Conservation (phyloP, 2,329 filamentous ascomycete genomes). For the Chalara sp. region DNA sequence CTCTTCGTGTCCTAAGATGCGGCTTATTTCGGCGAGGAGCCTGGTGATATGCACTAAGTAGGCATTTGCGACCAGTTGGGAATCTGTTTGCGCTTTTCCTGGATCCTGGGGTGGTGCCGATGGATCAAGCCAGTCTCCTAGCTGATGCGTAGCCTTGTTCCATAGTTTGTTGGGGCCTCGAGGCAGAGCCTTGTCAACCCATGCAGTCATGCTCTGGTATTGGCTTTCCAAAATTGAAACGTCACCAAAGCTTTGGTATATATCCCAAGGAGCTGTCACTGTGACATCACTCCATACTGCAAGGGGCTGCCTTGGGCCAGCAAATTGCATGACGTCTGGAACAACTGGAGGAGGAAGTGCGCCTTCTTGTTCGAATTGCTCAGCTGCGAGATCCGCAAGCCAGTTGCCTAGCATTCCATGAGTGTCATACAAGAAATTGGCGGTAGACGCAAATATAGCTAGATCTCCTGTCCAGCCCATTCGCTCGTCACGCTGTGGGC, state of each 20-base stretch:
- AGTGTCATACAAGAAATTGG: no score
- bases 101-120: conserved; percentile 35
- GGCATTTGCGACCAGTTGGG: conserved; percentile 37
- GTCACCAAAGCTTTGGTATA: conserved; percentile 35
- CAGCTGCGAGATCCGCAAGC: no score
- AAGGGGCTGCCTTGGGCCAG: conserved; percentile 11
- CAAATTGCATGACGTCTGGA: conserved; percentile 11
- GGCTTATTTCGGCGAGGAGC: conserved; percentile 30
- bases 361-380: no score
- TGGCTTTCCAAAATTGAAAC: conserved; percentile 30
- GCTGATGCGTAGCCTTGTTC: conserved; percentile 31
- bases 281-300: conserved; percentile 37
- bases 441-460: no score
- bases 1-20: conserved; percentile 15
- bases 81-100: conserved; percentile 33
- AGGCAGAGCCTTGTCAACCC: conserved; percentile 32
- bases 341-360: no score
- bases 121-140: conserved; percentile 43
- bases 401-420: no score
- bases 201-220: conserved; percentile 33
- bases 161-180: conserved; percentile 32
- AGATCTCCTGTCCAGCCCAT: no score
- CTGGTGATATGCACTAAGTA: conserved; percentile 38
- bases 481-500: no score
- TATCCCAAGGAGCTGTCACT: conserved; percentile 34